Conservation (phyloP, 257 asterid genomes). For the Scutellaria baicalensis region DNA sequence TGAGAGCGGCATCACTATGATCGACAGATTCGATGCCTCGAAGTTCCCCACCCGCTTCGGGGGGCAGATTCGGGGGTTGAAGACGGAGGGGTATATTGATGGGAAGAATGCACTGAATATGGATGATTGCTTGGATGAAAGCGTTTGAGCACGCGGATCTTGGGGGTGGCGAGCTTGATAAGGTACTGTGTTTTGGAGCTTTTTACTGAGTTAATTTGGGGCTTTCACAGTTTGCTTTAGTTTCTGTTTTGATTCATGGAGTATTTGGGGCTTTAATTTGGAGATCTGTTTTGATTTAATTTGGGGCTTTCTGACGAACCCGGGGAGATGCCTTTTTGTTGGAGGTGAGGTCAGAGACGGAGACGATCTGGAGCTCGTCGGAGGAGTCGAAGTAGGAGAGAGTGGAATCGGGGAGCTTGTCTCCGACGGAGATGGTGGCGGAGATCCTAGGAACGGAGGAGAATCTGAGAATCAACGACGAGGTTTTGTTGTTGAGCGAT, state of each 20-base stretch:
- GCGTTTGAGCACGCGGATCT: conserved; percentile 48
- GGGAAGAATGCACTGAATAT: conserved; percentile 50
- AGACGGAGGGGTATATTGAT: conserved; percentile 41
- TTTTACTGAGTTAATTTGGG: not conserved
- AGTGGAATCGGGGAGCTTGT: no score
- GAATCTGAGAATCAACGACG: no score
- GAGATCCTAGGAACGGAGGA: no score
- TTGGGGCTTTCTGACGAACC: no score
- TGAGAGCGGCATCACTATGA: conserved; percentile 43
- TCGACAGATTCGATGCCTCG: conserved; percentile 49
- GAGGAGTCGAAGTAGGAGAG: no score
- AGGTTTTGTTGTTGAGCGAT: no score
- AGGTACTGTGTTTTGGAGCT: conserved; percentile 20
- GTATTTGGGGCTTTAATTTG: no score
- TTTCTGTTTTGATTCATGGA: not conserved
- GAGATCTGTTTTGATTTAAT: no score
- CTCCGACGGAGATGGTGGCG: no score
- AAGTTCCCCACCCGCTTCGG: conserved; percentile 53
- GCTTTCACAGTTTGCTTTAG: not conserved
- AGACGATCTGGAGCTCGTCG: no score
- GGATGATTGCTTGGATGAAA: conserved; percentile 47
- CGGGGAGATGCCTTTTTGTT: no score
- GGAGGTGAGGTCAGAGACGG: no score
- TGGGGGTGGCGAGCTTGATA: conserved; percentile 37
- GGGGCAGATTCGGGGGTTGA: conserved; percentile 52